Base-by-base conservation (phyloP, 2,329 filamentous ascomycete species). In the Orbilia ellipsospora region DNA sequence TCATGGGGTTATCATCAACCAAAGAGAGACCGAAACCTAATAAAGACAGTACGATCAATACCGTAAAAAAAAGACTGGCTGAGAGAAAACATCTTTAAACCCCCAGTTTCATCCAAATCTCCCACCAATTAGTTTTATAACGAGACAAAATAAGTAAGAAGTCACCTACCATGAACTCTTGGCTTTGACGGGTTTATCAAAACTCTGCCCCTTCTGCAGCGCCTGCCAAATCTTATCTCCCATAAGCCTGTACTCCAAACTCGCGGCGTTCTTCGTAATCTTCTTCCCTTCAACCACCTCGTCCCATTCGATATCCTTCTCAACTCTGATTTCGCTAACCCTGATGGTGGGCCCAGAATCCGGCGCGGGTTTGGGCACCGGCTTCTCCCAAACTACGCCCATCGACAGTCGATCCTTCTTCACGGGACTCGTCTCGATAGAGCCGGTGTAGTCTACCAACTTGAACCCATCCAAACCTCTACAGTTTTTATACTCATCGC, bases 161-260 rank as follows among this genome's bases (percentile, higher is more conserved):
- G 31, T 23, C 31, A 36, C 31, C 31, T 36, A 55, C 52, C 10
- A 55, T 31, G 26, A 20, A 0, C 72, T 52, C 48, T 65, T 75
- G 20, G 28, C 72, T 16, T 69, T 69, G 13, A 75, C 56, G 0
- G 72, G 64, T 52, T 44, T 69, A 61, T 75, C 72, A 23, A 69
- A 69, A 44, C 72, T 75, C 36, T 75, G 64, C 1, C 72, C 72
- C 16, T 69, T 54, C 40, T 75, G 72, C 6, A 75, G 18, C 10
- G 64, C 64, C 18, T 75, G 44, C 59, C 65, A 75, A 31, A 69
- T 69, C 18, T 64, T 65, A 1, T 75, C 59, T 7, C 72, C 72
- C 72, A 75, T 75, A 13, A 75, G 36, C 15, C 45, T 68, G 26
- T 69, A 75, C 26, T 75, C 72, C 57, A 75, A 64, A 26, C 72